Percentiles rank a stretch among this genome's conserved stretches.
Evolutionary conservation across 768 basidiomycete genomes (phyloP).

Genomic region (Mycena vulgaris): DNA sequence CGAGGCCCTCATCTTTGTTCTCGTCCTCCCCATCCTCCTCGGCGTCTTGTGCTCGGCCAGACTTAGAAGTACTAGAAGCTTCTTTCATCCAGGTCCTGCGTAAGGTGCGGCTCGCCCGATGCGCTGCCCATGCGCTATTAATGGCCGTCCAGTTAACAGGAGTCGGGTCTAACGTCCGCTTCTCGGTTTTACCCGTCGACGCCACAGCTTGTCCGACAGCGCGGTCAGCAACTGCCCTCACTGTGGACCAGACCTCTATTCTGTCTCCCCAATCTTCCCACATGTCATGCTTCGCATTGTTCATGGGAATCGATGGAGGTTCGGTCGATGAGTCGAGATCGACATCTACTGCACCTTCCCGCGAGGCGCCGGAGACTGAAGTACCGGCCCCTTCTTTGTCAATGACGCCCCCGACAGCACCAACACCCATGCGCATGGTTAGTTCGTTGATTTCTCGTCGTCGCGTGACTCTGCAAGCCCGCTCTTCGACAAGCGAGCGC

Average conservation of each 20-base stretch:
- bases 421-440: conserved; percentile 87
- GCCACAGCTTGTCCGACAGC: conserved; percentile 78
- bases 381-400: conserved; percentile 56
- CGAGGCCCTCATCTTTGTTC: conserved; percentile 67
- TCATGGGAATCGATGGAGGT: conserved; percentile 21
- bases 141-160: conserved; percentile 78
- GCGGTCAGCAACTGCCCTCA: conserved; percentile 82
- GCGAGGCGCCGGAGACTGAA: conserved; percentile 21
- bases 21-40: conserved; percentile 55
- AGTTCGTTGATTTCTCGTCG: conserved; percentile 86
- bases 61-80: conserved; percentile 49
- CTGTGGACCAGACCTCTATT: conserved; percentile 78
- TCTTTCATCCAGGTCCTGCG: conserved; percentile 77
- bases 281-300: conserved; percentile 48
- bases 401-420: conserved; percentile 78
- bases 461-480: conserved; percentile 69
- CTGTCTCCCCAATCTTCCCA: conserved; percentile 80
- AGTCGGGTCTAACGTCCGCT: conserved; percentile 67
- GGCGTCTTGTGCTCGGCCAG: conserved; percentile 47
- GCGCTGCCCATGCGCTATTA: conserved; percentile 75
- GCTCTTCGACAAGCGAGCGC: conserved; percentile 71
- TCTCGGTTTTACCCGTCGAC: conserved; percentile 45
- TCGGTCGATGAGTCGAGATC: conserved; percentile 7
- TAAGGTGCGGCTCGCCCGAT: conserved; percentile 63
- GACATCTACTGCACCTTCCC: conserved; percentile 29